Base-by-base conservation (phyloP, 345 rosid species). In the Angophora floribunda region DNA sequence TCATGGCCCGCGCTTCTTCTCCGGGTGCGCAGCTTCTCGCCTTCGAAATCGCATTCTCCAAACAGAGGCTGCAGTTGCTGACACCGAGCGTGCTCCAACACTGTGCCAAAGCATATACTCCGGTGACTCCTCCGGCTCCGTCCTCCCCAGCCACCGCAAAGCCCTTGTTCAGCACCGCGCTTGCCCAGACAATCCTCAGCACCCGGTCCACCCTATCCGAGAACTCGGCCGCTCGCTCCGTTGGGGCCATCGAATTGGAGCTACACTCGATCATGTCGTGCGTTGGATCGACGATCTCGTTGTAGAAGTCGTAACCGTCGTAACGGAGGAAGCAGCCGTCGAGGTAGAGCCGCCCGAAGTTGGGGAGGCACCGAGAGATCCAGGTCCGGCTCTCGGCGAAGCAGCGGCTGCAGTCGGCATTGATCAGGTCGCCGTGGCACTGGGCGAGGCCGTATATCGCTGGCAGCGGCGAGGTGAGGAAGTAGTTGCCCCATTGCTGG, bases 251-350 rank as follows among this genome's bases (percentile, higher is more conserved):
- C 32, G 49, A 41, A 53, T 13, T 88, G 44, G 63, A 9, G 63
- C 63, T 67, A 52, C 96, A 94, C 17, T 86, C 86, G 44, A 88
- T 61, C 53, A 14, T 51, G 86, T 93, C 95, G 45, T 84, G 86
- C 12, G 9, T 85, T 0, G 91, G 89, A 87, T 94, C 94, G 14
- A 91, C 15, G 26, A 88, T 86, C 85, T 94, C 97, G 6, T 92
- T 84, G 12, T 88, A 93, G 92, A 97, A 94, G 86, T 90, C 88
- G 87, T 93, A 91, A 57, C 86, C 85, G 79, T 90, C 88, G 87
- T 93, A 91, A 32, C 97, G 94, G 52, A 95, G 85, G 89, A 96
- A 96, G 90, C 98, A 97, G n/a, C 91, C 94, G 36, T 94, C 97
- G 7, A 91, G 92, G 87, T 91, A 94, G 61, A 95, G 88, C n/a